These are phyloP conservation scores for Maudiozyma pseudohumilis DNA, from an alignment of 805 yeast genomes.

Conservation along the genomic window DNA sequence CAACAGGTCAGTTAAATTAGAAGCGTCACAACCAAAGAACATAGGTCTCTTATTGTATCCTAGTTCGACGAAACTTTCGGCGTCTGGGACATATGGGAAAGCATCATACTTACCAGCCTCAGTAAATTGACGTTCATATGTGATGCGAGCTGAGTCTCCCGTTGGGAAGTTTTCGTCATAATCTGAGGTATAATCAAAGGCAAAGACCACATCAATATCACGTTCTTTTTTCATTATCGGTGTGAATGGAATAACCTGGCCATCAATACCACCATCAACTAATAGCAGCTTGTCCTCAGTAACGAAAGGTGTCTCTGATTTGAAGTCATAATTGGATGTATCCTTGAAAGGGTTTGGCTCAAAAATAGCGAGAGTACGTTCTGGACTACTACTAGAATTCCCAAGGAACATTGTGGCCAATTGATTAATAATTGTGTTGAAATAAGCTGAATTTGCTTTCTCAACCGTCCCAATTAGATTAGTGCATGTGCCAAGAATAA, in stretches of 20 bases:
- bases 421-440: slow-evolving; percentile 40
- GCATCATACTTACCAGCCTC: slow-evolving; percentile 46
- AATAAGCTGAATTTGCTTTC: slow-evolving; percentile 30
- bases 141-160: slow-evolving; percentile 47
- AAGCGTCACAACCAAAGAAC: slow-evolving; percentile 74
- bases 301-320: slow-evolving; percentile 32
- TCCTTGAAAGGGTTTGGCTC: slow-evolving; percentile 64
- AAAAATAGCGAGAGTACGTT: slow-evolving; percentile 37
- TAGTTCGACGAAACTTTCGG: slow-evolving; percentile 42
- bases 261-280: slow-evolving; percentile 67
- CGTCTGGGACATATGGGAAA: slow-evolving; percentile 76
- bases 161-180: slow-evolving; percentile 53
- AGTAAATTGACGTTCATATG: slow-evolving; percentile 50
- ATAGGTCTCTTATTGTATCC: slow-evolving; percentile 62
- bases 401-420: slow-evolving; percentile 2
- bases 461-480: slow-evolving; percentile 23
- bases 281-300: slow-evolving; percentile 37
- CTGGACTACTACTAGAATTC: neutral
- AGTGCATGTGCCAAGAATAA: slow-evolving; percentile 63
- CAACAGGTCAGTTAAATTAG: slow-evolving; percentile 45
- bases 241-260: slow-evolving; percentile 48
- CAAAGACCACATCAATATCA: slow-evolving; percentile 52
- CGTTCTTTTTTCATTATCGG: slow-evolving; percentile 56
- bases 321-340: slow-evolving; percentile 26
- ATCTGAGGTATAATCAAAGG: slow-evolving; percentile 62